Evolutionary conservation across 768 basidiomycete genomes (phyloP), one percentile per base, ranked within the genome.

Genomic region (Fomitopsis serialis): DNA sequence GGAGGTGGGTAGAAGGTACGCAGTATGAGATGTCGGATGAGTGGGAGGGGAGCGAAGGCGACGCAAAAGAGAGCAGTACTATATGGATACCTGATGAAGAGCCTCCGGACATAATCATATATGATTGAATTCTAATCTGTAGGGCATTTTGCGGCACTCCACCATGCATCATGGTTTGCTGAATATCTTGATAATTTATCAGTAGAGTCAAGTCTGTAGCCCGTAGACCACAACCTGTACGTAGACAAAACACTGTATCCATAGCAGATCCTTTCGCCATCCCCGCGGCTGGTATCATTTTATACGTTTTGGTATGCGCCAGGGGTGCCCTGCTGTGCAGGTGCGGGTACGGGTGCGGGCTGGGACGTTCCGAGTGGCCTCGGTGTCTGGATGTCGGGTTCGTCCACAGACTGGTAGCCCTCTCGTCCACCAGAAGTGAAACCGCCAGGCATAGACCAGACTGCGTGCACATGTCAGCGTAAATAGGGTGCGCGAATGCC

Each of bases 1-100:
- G 67, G 49, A 72, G 78, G 22, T 80, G 76, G 76, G 76, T 75
- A 12, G 69, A 72, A 34, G 75, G 74, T n/a, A 66, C 66, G 42
- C 63, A 64, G 56, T 60, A 68, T 61, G 57, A 73, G 66, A 54
- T 66, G 63, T 63, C 67, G 53, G 63, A 68, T 42, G 65, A 70
- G 19, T 71, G 72, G 63, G 70, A 73, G n/a, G 68, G 68, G 2
- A 67, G 65, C 12, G 59, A 63, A 25, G 63, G 64, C 17, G 57
- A 61, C 13, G 69, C 66, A 52, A 63, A 62, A 49, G 52, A 57
- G 43, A 65, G 62, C 55, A 59, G 66, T 22, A 66, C 56, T 44
- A 69, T 70, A 37, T 63, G 60, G 62, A 58, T 68, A 47, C 53
- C 50, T 17, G 65, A 68, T 48, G 57, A 65, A 40, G 62, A 62